Percentiles rank a stretch among this genome's conserved stretches.
phyloP scores from a whole-genome alignment of 2,329 filamentous ascomycete genomes.

The Aspergillus clavatus region DNA sequence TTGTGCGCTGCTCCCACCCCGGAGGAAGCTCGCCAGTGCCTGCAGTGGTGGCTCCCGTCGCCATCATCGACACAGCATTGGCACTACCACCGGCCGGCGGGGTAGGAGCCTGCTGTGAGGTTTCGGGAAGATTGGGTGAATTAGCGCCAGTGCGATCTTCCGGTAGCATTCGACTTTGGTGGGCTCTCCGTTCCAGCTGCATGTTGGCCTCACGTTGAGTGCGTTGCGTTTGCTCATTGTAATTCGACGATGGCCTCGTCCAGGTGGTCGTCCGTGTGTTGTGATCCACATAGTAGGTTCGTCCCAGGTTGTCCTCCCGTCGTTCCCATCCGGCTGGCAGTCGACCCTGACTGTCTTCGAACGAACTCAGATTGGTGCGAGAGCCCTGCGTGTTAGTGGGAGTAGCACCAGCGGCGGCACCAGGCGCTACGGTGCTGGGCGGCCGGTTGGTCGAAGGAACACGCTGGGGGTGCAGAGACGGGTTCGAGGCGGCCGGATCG shows the following conservation, averaged over 20 bases:
- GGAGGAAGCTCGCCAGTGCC: conserved; percentile 92
- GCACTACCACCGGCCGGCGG: conserved; percentile 43
- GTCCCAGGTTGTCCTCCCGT: conserved; percentile 86
- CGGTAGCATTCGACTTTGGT: conserved; percentile 91
- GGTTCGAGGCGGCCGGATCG: conserved; percentile 29
- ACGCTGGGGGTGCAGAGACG: conserved; percentile 33
- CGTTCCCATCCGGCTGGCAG: conserved; percentile 93
- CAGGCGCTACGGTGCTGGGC: conserved; percentile 26
- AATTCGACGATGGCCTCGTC: conserved; percentile 78
- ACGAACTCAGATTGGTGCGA: conserved; percentile 70
- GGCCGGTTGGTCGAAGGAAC: conserved; percentile 33
- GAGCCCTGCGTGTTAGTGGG: conserved; percentile 39
- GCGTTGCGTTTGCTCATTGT: conserved; percentile 70
- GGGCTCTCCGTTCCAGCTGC: conserved; percentile 84
- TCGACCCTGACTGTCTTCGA: conserved; percentile 92
- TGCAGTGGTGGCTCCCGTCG: conserved; percentile 88
- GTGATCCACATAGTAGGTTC: conserved; percentile 98
- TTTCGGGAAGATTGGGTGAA: conserved; percentile 69
- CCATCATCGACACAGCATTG: conserved; percentile 77
- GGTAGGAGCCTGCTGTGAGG: conserved; percentile 39
- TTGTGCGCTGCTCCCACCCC: conserved; percentile 94
- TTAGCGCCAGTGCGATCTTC: conserved; percentile 92
- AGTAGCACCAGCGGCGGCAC: conserved; percentile 23
- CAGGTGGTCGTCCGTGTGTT: conserved; percentile 96
- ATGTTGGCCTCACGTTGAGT: conserved; percentile 83